A percentile compares a stretch with the other conserved stretches of the same genome.
phyloP scores from a whole-genome alignment of 768 basidiomycete species.

The Erythrobasidium yunnanense region DNA sequence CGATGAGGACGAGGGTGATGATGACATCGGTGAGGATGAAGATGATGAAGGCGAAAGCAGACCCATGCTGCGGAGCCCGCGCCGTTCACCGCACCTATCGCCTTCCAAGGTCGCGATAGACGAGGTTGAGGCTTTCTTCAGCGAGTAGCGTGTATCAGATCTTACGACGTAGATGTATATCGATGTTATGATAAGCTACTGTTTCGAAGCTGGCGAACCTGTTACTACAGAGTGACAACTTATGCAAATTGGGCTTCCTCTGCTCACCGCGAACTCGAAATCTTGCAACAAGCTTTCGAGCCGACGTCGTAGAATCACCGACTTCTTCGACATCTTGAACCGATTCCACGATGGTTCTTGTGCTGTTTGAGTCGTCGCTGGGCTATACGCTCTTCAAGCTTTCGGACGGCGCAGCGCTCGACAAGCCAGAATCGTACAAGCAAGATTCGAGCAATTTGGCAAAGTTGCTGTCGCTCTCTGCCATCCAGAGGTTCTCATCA shows the following conservation, averaged over 20 bases:
- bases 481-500: constrained; percentile 88
- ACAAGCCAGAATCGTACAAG: constrained; percentile 76
- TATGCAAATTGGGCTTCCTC: no score
- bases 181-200: no score
- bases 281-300: no score
- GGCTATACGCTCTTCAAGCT: constrained; percentile 96
- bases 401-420: constrained; percentile 60
- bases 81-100: constrained; percentile 12
- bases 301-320: no score
- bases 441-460: constrained; percentile 66
- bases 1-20: constrained; percentile 4
- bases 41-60: neutral
- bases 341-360: constrained; percentile 44
- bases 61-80: neutral
- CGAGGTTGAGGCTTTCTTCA: constrained; percentile 21
- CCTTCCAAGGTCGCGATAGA: constrained; percentile 17
- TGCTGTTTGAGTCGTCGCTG: constrained; percentile 88
- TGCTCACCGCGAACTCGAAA: no score
- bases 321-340: no score
- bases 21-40: neutral
- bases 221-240: no score
- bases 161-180: no score
- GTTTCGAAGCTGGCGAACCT: no score
- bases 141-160: no score
- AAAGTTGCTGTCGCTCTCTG: constrained; percentile 78